phyloP scores from a whole-genome alignment of 2,329 filamentous ascomycete genomes.

The Aureobasidium mangrovei region DNA sequence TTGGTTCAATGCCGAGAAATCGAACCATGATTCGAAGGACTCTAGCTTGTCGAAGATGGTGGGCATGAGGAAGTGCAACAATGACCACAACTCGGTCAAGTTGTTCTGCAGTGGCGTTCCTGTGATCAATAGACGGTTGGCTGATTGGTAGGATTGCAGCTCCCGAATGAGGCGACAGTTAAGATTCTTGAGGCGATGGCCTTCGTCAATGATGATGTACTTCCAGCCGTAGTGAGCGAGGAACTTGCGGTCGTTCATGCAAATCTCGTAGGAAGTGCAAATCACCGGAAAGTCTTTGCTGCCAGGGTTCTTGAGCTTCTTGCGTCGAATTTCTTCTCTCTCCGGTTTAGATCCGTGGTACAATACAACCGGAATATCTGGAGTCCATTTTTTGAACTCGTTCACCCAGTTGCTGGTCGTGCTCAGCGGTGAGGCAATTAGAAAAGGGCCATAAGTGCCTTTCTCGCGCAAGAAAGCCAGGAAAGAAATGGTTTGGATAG shows the following conservation, averaged over 20 bases:
- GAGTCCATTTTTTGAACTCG: constrained; percentile 86
- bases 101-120: constrained; percentile 96
- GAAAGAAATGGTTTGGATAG: constrained; percentile 80
- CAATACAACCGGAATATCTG: constrained; percentile 75
- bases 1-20: constrained; percentile 86
- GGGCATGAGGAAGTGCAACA: constrained; percentile 86
- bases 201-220: constrained; percentile 97
- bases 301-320: constrained; percentile 60
- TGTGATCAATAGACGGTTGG: constrained; percentile 84
- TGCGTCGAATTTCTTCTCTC: constrained; percentile 64
- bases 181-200: constrained; percentile 93
- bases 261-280: constrained; percentile 93
- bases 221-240: constrained; percentile 85
- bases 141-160: constrained; percentile 77
- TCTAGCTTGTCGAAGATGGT: constrained; percentile 90
- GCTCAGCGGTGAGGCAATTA: constrained; percentile 83
- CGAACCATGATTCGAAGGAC: constrained; percentile 92
- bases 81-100: constrained; percentile 84
- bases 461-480: constrained; percentile 82
- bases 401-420: constrained; percentile 94
- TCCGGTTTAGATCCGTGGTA: constrained; percentile 81
- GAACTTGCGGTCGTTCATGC: constrained; percentile 77
- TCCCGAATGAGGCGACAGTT: constrained; percentile 88
- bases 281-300: constrained; percentile 76
- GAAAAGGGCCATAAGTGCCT: constrained; percentile 77